phyloP scores from a whole-genome alignment of 2,329 filamentous ascomycete species.

The Pseudocercospora eumusae region DNA sequence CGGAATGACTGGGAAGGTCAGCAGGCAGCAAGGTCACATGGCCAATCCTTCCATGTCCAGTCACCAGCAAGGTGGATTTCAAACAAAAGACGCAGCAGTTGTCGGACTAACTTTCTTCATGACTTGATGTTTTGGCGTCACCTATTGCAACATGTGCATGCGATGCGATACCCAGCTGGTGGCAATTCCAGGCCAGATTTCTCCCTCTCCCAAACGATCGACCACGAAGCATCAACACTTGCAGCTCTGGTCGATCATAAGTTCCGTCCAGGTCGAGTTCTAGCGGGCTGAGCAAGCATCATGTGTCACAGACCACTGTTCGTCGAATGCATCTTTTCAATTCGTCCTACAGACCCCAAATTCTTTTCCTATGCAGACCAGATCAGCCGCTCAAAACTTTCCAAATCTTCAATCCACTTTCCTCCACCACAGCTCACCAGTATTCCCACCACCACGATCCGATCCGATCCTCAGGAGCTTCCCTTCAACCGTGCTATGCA shows the following conservation, averaged over 20 bases:
- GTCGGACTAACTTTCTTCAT: no score
- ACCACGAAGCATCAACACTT: neutral
- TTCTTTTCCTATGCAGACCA: neutral
- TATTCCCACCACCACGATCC: conserved; percentile 13
- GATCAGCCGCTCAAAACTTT: neutral
- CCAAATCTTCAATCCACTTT: neutral
- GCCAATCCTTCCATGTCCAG: neutral
- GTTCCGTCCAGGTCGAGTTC: no score
- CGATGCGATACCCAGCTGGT: neutral
- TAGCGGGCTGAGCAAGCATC: no score
- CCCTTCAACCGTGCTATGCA: conserved; percentile 14
- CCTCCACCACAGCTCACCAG: conserved; percentile 18
- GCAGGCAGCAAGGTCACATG: neutral
- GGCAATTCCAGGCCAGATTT: neutral
- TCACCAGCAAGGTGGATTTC: neutral
- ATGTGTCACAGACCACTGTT: no score
- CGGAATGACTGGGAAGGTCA: neutral
- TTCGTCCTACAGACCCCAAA: neutral
- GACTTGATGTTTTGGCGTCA: neutral
- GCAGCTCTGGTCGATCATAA: no score
- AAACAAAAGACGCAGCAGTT: neutral
- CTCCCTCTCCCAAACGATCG: neutral
- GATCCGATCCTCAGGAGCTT: conserved; percentile 17
- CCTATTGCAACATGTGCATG: neutral
- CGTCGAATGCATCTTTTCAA: neutral